phyloP scores from a whole-genome alignment of 345 rosid genomes.

The Aethionema arabicum region DNA sequence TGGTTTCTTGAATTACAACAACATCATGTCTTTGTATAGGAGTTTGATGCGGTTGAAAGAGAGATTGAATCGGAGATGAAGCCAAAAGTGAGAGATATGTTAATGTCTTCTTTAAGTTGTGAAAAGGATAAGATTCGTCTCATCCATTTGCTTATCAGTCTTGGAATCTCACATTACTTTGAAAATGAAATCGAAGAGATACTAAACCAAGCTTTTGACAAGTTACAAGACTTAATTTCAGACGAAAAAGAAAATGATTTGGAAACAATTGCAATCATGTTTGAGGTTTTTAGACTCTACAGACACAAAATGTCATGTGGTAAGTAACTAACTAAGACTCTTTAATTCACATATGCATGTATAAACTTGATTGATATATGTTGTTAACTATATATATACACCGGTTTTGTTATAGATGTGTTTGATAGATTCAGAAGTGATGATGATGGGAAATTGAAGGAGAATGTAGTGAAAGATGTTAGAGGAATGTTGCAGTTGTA shows the following conservation, averaged over 20 bases:
- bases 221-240: neutral
- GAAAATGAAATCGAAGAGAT: slow-evolving; percentile 24
- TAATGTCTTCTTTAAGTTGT: neutral
- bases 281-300: slow-evolving; percentile 15
- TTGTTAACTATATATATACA: too few relatives aligned
- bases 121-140: neutral
- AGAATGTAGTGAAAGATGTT: neutral
- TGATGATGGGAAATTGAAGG: neutral
- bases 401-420: neutral
- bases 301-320: slow-evolving; percentile 14
- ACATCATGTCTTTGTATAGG: too few relatives aligned
- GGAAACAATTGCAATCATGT: slow-evolving; percentile 23
- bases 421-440: slow-evolving; percentile 14
- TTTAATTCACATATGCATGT: too few relatives aligned
- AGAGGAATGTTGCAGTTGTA: slow-evolving; percentile 12
- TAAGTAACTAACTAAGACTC: slow-evolving; percentile 1
- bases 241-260: neutral
- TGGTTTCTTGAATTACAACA: too few relatives aligned
- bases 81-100: neutral
- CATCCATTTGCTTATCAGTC: neutral
- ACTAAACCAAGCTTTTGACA: neutral
- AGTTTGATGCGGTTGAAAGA: too few relatives aligned
- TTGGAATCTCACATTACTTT: slow-evolving; percentile 1
- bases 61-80: too few relatives aligned
- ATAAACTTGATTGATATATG: too few relatives aligned